Conservation (phyloP, 805 yeast genomes). For the Sporopachydermia quercuum region DNA sequence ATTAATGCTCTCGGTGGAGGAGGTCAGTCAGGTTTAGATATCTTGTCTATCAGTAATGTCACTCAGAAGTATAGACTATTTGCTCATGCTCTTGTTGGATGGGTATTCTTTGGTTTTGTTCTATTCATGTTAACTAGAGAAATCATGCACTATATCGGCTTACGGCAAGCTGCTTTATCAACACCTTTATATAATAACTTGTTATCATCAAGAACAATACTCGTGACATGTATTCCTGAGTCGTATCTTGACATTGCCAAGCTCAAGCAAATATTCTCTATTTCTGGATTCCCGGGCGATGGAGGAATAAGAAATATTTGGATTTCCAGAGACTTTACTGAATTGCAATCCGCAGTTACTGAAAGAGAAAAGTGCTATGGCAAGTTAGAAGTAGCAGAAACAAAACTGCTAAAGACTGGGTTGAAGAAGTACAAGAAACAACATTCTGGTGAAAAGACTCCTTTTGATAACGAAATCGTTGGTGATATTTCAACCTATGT, state of each 20-base stretch:
- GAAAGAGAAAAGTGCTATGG: slow-evolving; percentile 45
- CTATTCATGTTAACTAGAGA: slow-evolving; percentile 73
- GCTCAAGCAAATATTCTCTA: slow-evolving; percentile 53
- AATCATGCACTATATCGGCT: slow-evolving; percentile 56
- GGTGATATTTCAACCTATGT: slow-evolving; percentile 41
- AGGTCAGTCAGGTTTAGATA: slow-evolving; percentile 54
- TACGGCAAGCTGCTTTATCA: slow-evolving; percentile 64
- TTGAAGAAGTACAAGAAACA: slow-evolving; percentile 42
- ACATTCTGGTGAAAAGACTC: background rate
- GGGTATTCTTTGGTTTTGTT: slow-evolving; percentile 61
- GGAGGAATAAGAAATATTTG: slow-evolving; percentile 67
- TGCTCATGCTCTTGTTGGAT: slow-evolving; percentile 73
- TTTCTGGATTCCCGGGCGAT: background rate
- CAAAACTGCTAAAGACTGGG: slow-evolving; percentile 41
- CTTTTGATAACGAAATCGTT: slow-evolving; percentile 23
- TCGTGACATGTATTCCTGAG: slow-evolving; percentile 75
- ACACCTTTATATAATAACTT: slow-evolving; percentile 66
- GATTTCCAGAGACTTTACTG: slow-evolving; percentile 51
- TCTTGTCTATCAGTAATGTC: slow-evolving; percentile 66
- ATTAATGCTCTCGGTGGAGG: slow-evolving; percentile 52
- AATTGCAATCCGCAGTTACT: slow-evolving; percentile 38
- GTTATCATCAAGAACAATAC: slow-evolving; percentile 64
- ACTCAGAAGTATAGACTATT: slow-evolving; percentile 46
- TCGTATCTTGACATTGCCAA: slow-evolving; percentile 57
- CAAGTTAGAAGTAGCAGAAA: slow-evolving; percentile 55